phyloP scores from a whole-genome alignment of 148 eudicot genomes.

The Cornus kousa region DNA sequence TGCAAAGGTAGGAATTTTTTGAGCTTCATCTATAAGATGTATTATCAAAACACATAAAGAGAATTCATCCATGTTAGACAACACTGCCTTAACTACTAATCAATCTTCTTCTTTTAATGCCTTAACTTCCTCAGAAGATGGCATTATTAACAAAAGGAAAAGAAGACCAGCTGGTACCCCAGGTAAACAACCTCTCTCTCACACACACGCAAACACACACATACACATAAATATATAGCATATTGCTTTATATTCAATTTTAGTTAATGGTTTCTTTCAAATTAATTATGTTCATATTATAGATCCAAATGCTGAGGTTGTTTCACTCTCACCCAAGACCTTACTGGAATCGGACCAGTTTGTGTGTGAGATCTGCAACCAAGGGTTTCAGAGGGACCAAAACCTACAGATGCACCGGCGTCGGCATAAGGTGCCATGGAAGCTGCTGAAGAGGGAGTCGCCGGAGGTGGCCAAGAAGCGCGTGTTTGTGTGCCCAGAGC shows the following conservation, averaged over 20 bases:
- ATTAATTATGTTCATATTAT: neutral
- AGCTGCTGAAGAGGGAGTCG: slow-evolving; percentile 68
- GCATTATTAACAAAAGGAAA: slow-evolving; percentile 47
- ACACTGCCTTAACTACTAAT: slow-evolving; percentile 7
- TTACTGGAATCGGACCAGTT: slow-evolving; percentile 77
- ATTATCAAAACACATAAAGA: neutral
- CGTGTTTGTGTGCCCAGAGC: slow-evolving; percentile 92
- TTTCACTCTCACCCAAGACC: slow-evolving; percentile 75
- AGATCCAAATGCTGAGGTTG: slow-evolving; percentile 98
- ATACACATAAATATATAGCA: too few relatives aligned
- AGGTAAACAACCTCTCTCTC: slow-evolving; percentile 28
- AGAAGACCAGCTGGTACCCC: slow-evolving; percentile 93
- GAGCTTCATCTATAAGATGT: slow-evolving; percentile 9
- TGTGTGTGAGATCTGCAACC: slow-evolving; percentile 93
- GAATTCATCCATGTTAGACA: slow-evolving; percentile 16
- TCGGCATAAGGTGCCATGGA: slow-evolving; percentile 93
- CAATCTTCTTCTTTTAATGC: slow-evolving; percentile 33
- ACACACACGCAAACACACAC: neutral
- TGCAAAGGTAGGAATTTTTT: neutral
- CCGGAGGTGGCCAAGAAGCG: slow-evolving; percentile 55
- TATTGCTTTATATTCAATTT: neutral
- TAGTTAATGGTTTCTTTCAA: neutral
- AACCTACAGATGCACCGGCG: slow-evolving; percentile 92
- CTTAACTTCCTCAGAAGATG: slow-evolving; percentile 26
- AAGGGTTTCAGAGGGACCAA: slow-evolving; percentile 92